phyloP scores from a whole-genome alignment of 371 early-diverging fungal species.

The Rhizopus arrhizus region DNA sequence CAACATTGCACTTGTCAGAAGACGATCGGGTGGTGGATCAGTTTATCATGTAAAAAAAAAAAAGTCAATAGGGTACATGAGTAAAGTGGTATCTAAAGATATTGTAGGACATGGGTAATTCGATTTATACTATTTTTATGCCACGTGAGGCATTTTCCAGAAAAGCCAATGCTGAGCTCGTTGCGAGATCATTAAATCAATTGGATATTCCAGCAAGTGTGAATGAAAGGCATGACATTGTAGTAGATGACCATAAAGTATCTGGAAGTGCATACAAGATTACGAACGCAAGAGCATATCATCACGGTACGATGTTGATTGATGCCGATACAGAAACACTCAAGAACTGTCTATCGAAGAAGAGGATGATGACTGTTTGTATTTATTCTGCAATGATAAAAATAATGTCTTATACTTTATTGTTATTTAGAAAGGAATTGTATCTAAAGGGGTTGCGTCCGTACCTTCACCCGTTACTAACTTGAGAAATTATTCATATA shows the following conservation, averaged over 20 bases:
- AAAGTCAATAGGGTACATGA: no score
- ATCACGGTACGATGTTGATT: conserved; percentile 98
- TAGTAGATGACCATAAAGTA: conserved; percentile 77
- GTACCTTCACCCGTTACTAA: conserved; percentile 88
- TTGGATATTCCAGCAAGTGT: conserved; percentile 87
- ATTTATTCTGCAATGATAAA: not conserved
- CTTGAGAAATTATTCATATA: conserved; percentile 76
- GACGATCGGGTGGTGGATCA: conserved; percentile 94
- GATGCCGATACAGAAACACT: conserved; percentile 79
- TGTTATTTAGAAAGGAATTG: conserved; percentile 51
- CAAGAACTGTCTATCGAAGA: conserved; percentile 48
- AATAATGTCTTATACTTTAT: not conserved
- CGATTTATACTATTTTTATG: conserved; percentile 91
- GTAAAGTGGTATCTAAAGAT: no score
- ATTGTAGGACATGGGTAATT: conserved; percentile 89
- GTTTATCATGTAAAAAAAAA: conserved; percentile 85
- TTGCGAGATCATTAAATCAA: conserved; percentile 73
- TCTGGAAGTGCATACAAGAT: conserved; percentile 96
- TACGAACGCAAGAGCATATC: conserved; percentile 81
- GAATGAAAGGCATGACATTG: conserved; percentile 89
- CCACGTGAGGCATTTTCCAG: conserved; percentile 86
- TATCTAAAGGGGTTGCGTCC: conserved; percentile 86
- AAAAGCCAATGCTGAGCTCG: conserved; percentile 75
- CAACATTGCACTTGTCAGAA: conserved; percentile 80
- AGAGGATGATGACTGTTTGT: conserved; percentile 37